Evolutionary conservation across 1,284 basidiomycete species (phyloP).

Genomic region (Ceratobasidium sp.): DNA sequence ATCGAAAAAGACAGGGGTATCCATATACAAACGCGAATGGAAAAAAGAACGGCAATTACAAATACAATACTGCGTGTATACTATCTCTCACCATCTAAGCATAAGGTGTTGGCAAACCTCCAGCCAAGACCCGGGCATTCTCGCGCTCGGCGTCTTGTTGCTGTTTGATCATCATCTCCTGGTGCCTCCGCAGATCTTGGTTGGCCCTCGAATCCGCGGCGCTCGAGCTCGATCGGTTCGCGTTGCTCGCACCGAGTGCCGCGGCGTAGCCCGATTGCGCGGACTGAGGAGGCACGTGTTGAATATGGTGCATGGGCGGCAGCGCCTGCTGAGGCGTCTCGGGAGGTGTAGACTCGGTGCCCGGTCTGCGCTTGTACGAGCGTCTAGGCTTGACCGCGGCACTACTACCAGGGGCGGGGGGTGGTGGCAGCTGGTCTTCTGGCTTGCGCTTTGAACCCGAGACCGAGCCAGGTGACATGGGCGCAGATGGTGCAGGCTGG

Average conservation of each 20-base stretch:
- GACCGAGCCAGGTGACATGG: conserved; percentile 25
- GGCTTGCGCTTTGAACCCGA: conserved; percentile 37
- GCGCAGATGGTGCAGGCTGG: conserved; percentile 7
- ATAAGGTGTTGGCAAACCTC: conserved; percentile 34
- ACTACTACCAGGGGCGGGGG: neutral
- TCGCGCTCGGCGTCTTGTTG: conserved; percentile 44
- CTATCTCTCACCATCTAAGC: neutral
- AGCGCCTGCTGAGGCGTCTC: conserved; percentile 7
- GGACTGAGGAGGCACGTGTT: conserved; percentile 30
- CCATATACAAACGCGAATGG: conserved; percentile 24
- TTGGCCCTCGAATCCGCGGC: conserved; percentile 26
- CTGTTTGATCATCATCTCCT: conserved; percentile 40
- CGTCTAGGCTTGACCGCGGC: conserved; percentile 14
- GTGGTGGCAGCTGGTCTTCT: conserved; percentile 24
- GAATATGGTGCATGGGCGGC: conserved; percentile 39
- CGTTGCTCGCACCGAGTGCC: neutral
- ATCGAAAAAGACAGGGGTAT: conserved; percentile 5
- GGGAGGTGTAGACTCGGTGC: conserved; percentile 19
- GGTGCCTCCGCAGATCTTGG: conserved; percentile 34
- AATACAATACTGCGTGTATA: conserved; percentile 11
- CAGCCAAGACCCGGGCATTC: conserved; percentile 36
- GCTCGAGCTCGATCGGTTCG: neutral
- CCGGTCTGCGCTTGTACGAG: conserved; percentile 13
- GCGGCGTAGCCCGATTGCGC: conserved; percentile 22
- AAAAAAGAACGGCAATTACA: conserved; percentile 18